Evolutionary conservation across 2,329 filamentous ascomycete genomes (phyloP), one percentile per base, ranked within the genome.

Genomic region (Colletotrichum brevisporum): DNA sequence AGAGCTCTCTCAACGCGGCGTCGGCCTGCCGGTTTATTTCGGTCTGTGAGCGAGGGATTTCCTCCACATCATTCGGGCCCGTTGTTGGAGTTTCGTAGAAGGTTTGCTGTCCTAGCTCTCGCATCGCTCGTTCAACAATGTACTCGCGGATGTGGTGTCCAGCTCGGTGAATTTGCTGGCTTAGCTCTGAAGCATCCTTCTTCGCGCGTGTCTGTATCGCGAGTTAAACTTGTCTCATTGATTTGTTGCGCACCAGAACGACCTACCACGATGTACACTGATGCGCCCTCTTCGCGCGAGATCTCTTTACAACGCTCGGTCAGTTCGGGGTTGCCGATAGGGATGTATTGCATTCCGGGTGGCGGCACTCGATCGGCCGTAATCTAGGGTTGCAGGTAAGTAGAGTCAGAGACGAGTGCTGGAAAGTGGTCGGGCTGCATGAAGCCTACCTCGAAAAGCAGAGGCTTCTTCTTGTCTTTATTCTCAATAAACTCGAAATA

Each of bases 401-500:
- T 69, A 36, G 31, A 36, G 31, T 36, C 31, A 36, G 31, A 36
- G 31, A 10, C 31, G 10, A 10, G 31, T 36, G 31, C 31, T 10
- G 10, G 9, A 10, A 36, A 36, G 8, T 10, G 8, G 10, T 8
- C 31, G 31, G 50, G 53, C 58, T n/a, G 27, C 24, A 13, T 27
- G 26, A 51, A 13, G 65, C 70, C 61, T 86, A 90, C 89, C 87
- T 89, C 73, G 71, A 86, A 85, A 75, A 91, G 88, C 58, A 91
- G 83, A 75, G 89, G 91, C 79, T 88, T 88, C 76, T 88, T 88
- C 77, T 89, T 91, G 72, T 91, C 86, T 67, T 84, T 84, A 74
- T 91, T 91, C 74, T 91, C 86, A 69, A 90, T 86, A 70, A 90
- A 84, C 77, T 91, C 89, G 74, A 89, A 90, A 75, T 89, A 90